Evolutionary conservation across 2,329 filamentous ascomycete genomes (phyloP), one percentile per base, ranked within the genome.

Genomic region (Tolypocladium capitatum): DNA sequence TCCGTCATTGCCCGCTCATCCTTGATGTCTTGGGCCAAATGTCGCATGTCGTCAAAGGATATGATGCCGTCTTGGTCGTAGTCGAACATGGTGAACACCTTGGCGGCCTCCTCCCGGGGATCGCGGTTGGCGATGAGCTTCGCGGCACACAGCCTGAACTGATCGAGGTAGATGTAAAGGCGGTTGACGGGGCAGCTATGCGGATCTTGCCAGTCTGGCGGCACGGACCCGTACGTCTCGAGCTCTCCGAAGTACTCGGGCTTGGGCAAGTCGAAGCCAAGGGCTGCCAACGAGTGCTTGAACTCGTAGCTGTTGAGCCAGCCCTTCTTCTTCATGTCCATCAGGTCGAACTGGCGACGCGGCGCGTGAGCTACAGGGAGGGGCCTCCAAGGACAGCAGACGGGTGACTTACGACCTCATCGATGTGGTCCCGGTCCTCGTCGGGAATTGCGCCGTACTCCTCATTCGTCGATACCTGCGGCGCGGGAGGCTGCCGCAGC

Each of bases 221-320:
- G 80, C 27, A 84, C 76, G 3, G 84, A 76, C 53, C 90, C 92
- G 65, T 92, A 82, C n/a, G 80, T 75, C 50, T 87, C 84, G 51
- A 98, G 77, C 52, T 94, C 80, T 42, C 76, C 72, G 58, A 91
- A 83, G 51, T 95, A 88, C 57, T 94, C 88, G 52, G 81, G 73
- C 65, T 95, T 95, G 50, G 87, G 78, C 45, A 95, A 74, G 59
- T 94, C 88, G 71, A 97, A 97, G 54, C 92, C 92, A 1, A 98
- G 81, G 4, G 92, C 92, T 64, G 94, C 92, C 59, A 97, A 83
- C 51, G 91, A 89, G 69, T 97, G 92, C 67, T 92, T 91, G 64
- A 97, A 86, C 69, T 98, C 92, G 70, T 97, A 92, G 73, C 95
- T 97, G 71, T 97, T 91, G 62, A 98, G 87, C 66, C 86, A 82